Evolutionary conservation across 495 filamentous ascomycete genomes (phyloP).

Genomic region (Penicillium goetzii): DNA sequence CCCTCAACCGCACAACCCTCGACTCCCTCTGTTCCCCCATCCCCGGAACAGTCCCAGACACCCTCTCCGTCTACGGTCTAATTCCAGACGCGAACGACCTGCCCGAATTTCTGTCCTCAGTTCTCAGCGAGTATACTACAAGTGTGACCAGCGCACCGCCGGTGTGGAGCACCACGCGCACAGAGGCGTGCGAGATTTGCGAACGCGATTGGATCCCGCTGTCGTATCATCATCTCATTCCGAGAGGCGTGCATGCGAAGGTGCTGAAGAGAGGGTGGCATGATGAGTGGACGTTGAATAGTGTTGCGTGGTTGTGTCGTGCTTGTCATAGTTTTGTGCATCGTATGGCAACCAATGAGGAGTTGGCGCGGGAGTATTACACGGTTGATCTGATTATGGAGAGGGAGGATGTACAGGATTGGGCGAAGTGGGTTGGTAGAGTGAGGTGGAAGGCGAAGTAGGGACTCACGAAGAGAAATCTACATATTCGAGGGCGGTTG

Average conservation of each 20-base stretch:
- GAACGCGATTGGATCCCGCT: conserved; percentile 75
- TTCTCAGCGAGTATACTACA: conserved; percentile 63
- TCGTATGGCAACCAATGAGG: conserved; percentile 74
- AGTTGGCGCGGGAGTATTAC: conserved; percentile 73
- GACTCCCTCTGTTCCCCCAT: conserved; percentile 49
- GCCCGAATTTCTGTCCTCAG: conserved; percentile 60
- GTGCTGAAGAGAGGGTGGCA: conserved; percentile 82
- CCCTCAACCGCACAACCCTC: conserved; percentile 49
- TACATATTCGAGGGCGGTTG: no score
- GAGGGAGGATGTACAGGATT: conserved; percentile 73
- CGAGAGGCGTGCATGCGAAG: conserved; percentile 74
- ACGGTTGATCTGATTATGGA: conserved; percentile 70
- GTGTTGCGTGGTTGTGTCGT: conserved; percentile 86
- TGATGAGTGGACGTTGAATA: conserved; percentile 71
- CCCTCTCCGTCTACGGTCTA: conserved; percentile 64
- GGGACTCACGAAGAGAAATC: neutral
- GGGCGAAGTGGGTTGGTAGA: conserved; percentile 67
- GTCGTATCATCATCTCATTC: conserved; percentile 86
- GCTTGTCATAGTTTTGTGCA: conserved; percentile 90
- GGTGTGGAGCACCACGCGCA: conserved; percentile 57
- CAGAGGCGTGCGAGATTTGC: conserved; percentile 76
- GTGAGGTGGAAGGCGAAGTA: conserved; percentile 66
- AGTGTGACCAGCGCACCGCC: conserved; percentile 62
- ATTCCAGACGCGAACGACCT: conserved; percentile 49
- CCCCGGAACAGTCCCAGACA: conserved; percentile 57